A percentile compares a stretch with the other conserved stretches of the same genome.
Conservation (phyloP, 148 eudicot species). For the Rhododendron ovatum region DNA sequence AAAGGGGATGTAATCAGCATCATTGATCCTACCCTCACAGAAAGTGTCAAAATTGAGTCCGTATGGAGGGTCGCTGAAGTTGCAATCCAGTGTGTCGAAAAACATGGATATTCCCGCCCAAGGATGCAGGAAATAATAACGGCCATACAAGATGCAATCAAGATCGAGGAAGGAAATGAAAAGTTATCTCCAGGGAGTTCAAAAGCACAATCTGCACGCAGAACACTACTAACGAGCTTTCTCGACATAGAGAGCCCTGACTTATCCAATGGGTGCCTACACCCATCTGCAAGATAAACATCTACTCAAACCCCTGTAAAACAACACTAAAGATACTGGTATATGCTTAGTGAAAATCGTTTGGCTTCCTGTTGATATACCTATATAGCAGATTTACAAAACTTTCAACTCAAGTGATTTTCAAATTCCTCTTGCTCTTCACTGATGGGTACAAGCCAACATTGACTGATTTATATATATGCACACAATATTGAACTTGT, state of each 20-base stretch:
- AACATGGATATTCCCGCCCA: constrained; percentile 64
- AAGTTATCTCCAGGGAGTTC: constrained; percentile 46
- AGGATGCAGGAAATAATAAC: constrained; percentile 83
- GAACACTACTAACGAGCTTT: constrained; percentile 84
- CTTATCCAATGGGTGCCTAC: constrained; percentile 44
- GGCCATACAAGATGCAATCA: constrained; percentile 87
- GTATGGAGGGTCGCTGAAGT: constrained; percentile 93
- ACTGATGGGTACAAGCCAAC: not conserved
- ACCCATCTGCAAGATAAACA: constrained; percentile 73
- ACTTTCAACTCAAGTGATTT: not conserved
- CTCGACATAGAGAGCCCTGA: constrained; percentile 89
- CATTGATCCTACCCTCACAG: constrained; percentile 65
- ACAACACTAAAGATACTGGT: not conserved
- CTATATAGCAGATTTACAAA: not conserved
- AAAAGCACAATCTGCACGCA: constrained; percentile 61
- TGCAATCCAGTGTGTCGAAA: constrained; percentile 81
- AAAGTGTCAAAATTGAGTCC: constrained; percentile 63
- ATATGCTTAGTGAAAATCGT: not conserved
- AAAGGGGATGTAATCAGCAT: constrained; percentile 90
- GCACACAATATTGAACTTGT: too few species aligned
- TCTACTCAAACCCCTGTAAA: not conserved
- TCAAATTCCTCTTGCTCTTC: not conserved
- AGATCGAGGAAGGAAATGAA: constrained; percentile 70
- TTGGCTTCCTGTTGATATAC: not conserved
- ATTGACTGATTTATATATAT: not conserved